Base-by-base conservation (phyloP, 257 asterid genomes). In the Striga asiatica region DNA sequence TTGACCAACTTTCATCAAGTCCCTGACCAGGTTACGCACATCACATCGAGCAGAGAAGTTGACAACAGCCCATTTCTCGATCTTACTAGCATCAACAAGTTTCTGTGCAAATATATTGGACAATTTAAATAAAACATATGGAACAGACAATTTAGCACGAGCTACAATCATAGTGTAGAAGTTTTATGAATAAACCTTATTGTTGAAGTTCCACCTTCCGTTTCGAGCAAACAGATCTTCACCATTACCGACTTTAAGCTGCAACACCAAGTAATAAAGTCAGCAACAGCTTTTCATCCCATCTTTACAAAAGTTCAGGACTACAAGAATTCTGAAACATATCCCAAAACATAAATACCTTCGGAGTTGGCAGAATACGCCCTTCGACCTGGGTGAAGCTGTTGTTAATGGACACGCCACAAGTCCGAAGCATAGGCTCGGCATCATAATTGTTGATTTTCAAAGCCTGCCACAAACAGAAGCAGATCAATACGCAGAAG, bases 181-280 rank as follows among this genome's bases (percentile, higher is more conserved):
- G 1, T n/a, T 38, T 37, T 48, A 6, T 56, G 11, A 12, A 13
- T 45, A 5, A 12, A 84, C 97, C 95, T 89, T 89, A 46, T 89
- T 73, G 18, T 81, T 85, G 22, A 89, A 83, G 16, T 89, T 89
- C 97, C 97, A 89, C 20, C 97, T 62, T 4, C 97, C 97, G 58
- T 85, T 85, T 2, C 93, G 70, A 17, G 94, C 66, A 61, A 71
- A 79, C 59, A 85, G 53, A 53, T 85, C 97, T 19, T 79, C 94
- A 27, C 91, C 91, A 71, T 77, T 77, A 14, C 81, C 95, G 1
- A 77, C 83, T 71, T 89, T 89, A 52, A 89, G 64, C 97, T 89
- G 85, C 60, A 75, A 61, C 10, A 38, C 32, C 16, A 65, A 18
- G 23, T 20, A 54, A 62, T 17, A 11, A 57, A 2, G 18, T 56